A percentile compares a stretch with the other conserved stretches of the same genome.
Conservation (phyloP, 202 grass and related monocot species). For the Hordeum pubiflorum region DNA sequence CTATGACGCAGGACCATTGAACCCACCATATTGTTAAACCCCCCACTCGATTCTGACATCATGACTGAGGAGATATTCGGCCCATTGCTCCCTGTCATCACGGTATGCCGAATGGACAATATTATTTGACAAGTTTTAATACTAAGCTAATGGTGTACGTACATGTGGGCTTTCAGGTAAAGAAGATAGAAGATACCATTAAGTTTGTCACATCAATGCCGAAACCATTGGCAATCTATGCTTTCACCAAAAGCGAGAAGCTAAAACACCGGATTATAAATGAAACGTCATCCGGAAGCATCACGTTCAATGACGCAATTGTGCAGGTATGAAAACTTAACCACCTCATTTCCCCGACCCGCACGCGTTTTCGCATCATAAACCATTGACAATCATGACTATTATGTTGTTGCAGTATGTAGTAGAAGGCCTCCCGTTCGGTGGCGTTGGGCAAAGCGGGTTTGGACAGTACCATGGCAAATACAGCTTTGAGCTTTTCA, state of each 20-base stretch:
- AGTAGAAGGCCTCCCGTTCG: slow-evolving; percentile 55
- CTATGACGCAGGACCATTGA: slow-evolving; percentile 52
- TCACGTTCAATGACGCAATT: slow-evolving; percentile 70
- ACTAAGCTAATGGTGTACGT: background rate
- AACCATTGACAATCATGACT: background rate
- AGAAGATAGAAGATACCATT: slow-evolving; percentile 71
- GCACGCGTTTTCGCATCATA: background rate
- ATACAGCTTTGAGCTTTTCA: slow-evolving; percentile 79
- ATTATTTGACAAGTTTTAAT: background rate
- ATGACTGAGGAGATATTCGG: slow-evolving; percentile 95
- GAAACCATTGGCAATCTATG: slow-evolving; percentile 68
- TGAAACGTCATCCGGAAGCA: slow-evolving; percentile 68
- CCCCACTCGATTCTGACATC: slow-evolving; percentile 67
- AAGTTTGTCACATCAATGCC: slow-evolving; percentile 44
- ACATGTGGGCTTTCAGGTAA: slow-evolving; percentile 25
- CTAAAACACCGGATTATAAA: slow-evolving; percentile 44
- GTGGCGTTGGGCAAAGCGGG: slow-evolving; percentile 57
- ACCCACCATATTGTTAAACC: slow-evolving; percentile 75
- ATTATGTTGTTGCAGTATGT: slow-evolving; percentile 20
- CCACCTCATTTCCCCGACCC: background rate
- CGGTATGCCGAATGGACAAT: slow-evolving; percentile 22
- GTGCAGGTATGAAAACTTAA: slow-evolving; percentile 41
- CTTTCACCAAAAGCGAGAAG: slow-evolving; percentile 61
- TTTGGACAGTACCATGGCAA: slow-evolving; percentile 88
- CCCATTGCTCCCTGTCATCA: slow-evolving; percentile 83